Base-by-base conservation (phyloP, 2,329 filamentous ascomycete species). In the Zasmidium cellare region DNA sequence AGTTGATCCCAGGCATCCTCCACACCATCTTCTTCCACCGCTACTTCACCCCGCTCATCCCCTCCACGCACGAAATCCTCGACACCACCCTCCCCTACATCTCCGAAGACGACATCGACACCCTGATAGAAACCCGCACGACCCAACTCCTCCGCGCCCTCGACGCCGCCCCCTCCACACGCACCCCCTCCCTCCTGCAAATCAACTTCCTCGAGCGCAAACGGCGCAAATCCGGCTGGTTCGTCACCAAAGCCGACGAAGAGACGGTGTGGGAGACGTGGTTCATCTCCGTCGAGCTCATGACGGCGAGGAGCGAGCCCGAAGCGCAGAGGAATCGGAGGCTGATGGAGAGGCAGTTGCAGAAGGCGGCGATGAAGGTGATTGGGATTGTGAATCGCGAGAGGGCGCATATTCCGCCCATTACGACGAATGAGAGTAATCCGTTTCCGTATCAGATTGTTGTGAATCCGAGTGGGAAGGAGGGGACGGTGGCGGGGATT, bases 11-110 rank as follows among this genome's bases (percentile, higher is more conserved):
- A 96, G 93, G 90, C 63, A 90, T 97, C 73, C 84, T 97, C 51
- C 92, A 97, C 75, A 96, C 92, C 51, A 97, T 97, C 75, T 99
- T 97, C 85, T 97, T 97, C 83, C 92, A 97, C 79, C 89, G 94
- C 71, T 96, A 93, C 84, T 97, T 97, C 81, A 91, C 91, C 57
- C 87, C 91, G 58, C 84, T 97, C 67, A 81, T 85, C 45, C 93
- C 94, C 5, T 84, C 86, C 63, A 92, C 91, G 63, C 88, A 91
- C 77, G 92, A 97, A 72, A 87, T 97, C 63, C 87, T 97, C 65
- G 92, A 96, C 76, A 84, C 96, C 61, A 92, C 91, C 31, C 85
- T 97, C 24, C 92, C 94, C 52, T 90, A 90, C 69, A 89, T 97
- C 71, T 87, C 92, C 72, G 91, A 97, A 72, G 88, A 89, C 64